Evolutionary conservation across 495 filamentous ascomycete genomes (phyloP).

Genomic region (Tuber indicum): DNA sequence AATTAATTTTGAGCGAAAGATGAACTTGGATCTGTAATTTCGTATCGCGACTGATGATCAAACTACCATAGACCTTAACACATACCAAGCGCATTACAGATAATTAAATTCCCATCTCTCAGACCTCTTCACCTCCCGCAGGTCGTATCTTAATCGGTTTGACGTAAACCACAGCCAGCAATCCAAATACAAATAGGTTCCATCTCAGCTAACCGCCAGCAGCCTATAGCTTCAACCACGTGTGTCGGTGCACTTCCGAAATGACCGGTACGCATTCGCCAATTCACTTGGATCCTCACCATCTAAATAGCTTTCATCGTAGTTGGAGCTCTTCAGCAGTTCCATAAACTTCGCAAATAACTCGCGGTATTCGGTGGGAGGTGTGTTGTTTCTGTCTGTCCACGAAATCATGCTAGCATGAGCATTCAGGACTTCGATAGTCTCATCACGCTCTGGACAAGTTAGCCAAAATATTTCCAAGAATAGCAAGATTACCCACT

Average conservation of each 20-base stretch:
- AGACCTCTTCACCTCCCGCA: neutral
- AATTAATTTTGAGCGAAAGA: too few species aligned
- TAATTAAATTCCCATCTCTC: too few species aligned
- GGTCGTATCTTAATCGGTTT: neutral
- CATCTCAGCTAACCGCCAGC: too few species aligned
- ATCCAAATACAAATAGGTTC: neutral
- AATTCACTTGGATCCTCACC: neutral
- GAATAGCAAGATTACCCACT: conserved; percentile 16
- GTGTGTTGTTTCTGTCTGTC: neutral
- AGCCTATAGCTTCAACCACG: too few species aligned
- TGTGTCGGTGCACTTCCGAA: neutral
- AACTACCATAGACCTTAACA: neutral
- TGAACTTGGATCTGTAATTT: neutral
- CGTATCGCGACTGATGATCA: neutral
- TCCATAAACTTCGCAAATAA: neutral
- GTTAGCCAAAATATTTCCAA: neutral
- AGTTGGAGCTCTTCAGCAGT: neutral
- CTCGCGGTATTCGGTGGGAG: neutral
- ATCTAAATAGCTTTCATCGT: conserved; percentile 11
- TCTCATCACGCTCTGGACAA: neutral
- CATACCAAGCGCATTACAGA: too few species aligned
- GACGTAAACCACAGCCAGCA: neutral
- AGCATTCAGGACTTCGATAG: neutral
- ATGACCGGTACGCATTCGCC: neutral
- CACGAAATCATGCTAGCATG: neutral